These are phyloP conservation scores for Leptomonas pyrrhocoris DNA, from an alignment of 208 protist species.

Conservation along the genomic window DNA sequence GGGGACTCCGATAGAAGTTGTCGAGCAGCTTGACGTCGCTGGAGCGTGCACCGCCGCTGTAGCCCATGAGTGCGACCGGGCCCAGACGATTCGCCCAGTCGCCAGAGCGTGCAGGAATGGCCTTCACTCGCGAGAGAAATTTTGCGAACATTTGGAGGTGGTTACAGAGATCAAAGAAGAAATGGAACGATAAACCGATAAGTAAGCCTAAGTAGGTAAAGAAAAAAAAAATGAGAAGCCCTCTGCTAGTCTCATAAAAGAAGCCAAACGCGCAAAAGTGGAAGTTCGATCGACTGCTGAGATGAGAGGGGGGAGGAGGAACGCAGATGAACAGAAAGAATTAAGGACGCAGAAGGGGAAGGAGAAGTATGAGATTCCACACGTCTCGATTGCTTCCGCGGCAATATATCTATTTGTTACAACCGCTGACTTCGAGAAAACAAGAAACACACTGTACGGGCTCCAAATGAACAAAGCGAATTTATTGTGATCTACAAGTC, in stretches of 20 bases:
- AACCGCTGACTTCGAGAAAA: too few species aligned
- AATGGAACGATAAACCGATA: too few species aligned
- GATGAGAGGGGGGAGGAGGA: too few species aligned
- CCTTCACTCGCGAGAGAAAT: constrained; percentile 64
- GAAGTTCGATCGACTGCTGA: not conserved
- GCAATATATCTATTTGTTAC: too few species aligned
- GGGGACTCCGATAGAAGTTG: constrained; percentile 55
- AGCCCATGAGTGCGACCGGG: constrained; percentile 76
- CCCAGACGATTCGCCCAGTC: constrained; percentile 78
- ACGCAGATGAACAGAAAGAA: not conserved
- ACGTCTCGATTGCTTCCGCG: too few species aligned
- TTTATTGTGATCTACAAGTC: too few species aligned
- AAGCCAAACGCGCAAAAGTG: not conserved
- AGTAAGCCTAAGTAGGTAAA: too few species aligned
- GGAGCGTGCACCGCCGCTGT: constrained; percentile 34
- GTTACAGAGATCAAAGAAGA: too few species aligned
- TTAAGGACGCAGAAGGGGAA: not conserved
- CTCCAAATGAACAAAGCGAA: too few species aligned
- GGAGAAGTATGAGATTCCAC: not conserved
- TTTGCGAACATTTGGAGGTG: constrained; percentile 62
- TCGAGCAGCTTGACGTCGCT: constrained; percentile 50
- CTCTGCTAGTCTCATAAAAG: not conserved
- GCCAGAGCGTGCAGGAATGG: constrained; percentile 51
- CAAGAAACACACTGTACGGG: too few species aligned
- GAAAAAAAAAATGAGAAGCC: not conserved